A percentile compares a stretch with the other conserved stretches of the same genome.
phyloP scores from a whole-genome alignment of 2,329 filamentous ascomycete genomes.

The Lachnellula occidentalis region DNA sequence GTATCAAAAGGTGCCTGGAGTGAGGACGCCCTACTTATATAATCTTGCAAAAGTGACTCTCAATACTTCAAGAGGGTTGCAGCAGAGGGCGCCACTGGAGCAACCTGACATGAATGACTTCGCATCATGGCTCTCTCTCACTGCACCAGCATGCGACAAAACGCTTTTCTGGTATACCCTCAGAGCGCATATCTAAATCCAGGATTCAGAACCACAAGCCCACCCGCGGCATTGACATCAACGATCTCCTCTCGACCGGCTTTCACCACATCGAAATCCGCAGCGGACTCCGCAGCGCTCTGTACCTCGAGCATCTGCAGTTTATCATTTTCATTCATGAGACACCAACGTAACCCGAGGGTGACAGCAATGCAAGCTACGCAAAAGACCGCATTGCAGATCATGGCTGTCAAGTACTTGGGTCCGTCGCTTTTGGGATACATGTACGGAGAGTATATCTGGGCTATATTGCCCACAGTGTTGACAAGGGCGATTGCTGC shows the following conservation, averaged over 20 bases:
- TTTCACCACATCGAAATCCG: not conserved
- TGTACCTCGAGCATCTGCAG: slow-evolving; percentile 6
- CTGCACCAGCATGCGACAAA: not conserved
- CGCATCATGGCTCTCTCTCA: not conserved
- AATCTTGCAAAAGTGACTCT: not conserved
- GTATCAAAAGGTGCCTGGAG: not conserved
- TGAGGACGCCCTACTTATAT: not conserved
- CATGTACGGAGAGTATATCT: slow-evolving; percentile 63
- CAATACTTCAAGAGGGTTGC: not conserved
- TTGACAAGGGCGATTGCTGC: slow-evolving; percentile 22
- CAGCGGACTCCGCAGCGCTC: not conserved
- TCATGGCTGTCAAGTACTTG: slow-evolving; percentile 14
- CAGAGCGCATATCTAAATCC: slow-evolving; percentile 14
- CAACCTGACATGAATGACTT: no score
- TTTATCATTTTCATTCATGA: slow-evolving; percentile 12
- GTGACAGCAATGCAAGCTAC: slow-evolving; percentile 7
- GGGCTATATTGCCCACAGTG: slow-evolving; percentile 15
- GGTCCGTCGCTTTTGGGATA: slow-evolving; percentile 36
- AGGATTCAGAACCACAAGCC: slow-evolving; percentile 5
- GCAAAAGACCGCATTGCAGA: slow-evolving; percentile 11
- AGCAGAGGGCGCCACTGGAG: no score
- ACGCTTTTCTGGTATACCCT: not conserved
- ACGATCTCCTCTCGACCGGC: slow-evolving; percentile 7
- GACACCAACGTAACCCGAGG: slow-evolving; percentile 7
- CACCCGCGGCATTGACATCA: slow-evolving; percentile 2